Base-by-base conservation (phyloP, 345 rosid species). In the Citrus inodora region DNA sequence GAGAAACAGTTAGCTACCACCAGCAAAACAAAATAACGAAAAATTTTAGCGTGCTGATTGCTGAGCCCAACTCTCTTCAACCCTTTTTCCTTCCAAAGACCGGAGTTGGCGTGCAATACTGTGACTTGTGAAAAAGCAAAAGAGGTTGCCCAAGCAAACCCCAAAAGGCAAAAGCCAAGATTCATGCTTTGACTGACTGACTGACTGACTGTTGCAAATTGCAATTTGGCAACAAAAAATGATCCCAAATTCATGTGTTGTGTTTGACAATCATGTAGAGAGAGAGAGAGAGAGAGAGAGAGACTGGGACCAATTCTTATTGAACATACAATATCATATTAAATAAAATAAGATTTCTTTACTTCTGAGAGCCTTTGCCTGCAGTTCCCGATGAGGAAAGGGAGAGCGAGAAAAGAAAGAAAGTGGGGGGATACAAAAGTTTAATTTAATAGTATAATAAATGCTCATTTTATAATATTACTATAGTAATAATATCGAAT, bases 381-480 rank as follows among this genome's bases (percentile, higher is more conserved):
- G 74, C 86, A 78, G 65, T 84, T 83, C 86, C 85, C 86, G 79
- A 84, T 78, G 82, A 70, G 77, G 74, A 25, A 25, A 76, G 48
- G 80, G 67, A 79, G 46, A 65, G 75, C 48, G 67, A 46, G 58
- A 19, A 16, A 60, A 55, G 83, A 62, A 55, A 74, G 58, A 27
- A 74, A 64, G 82, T 22, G 68, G 81, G 48, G 48, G 30, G 63
- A 76, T 38, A 63, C 28, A 66, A 76, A n/a, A 77, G 78, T 59
- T 59, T 27, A 75, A 25, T 53, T 46, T 28, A 75, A 40, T 69
- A 24, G 9, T 11, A 22, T 35, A 9, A 33, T 16, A 14, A 14
- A 16, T 25, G 7, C 0, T 74, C 27, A 27, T 81, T 62, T 42
- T 70, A 55, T 21, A 53, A 9, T 28, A 69, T 69, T 62, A 37